These are phyloP conservation scores for Boletus bicolor DNA, from an alignment of 768 basidiomycete species.

Conservation along the genomic window DNA sequence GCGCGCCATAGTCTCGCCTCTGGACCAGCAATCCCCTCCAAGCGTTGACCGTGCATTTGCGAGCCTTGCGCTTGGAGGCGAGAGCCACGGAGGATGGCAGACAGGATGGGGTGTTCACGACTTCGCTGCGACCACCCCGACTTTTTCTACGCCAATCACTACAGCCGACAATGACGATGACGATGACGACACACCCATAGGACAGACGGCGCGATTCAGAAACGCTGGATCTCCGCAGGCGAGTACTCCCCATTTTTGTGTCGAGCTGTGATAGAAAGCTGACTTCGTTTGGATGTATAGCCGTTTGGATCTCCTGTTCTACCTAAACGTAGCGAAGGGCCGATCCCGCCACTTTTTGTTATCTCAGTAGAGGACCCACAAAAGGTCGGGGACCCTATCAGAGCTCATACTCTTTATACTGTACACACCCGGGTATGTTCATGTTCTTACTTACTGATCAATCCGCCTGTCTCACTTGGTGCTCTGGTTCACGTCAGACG, in stretches of 20 bases:
- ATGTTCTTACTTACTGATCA: not conserved
- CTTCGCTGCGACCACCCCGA: constrained; percentile 10
- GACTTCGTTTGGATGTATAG: constrained; percentile 7
- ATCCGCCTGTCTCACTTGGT: not conserved
- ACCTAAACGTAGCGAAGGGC: constrained; percentile 36
- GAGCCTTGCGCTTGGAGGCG: constrained; percentile 48
- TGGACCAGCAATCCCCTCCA: constrained; percentile 24
- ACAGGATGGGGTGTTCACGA: constrained; percentile 41
- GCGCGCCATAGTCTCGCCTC: constrained; percentile 29
- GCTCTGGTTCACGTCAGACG: constrained; percentile 47
- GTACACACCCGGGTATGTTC: constrained; percentile 73
- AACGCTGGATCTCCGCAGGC: constrained; percentile 28
- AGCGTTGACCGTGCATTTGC: constrained; percentile 34
- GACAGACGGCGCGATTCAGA: constrained; percentile 40
- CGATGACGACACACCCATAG: constrained; percentile 67
- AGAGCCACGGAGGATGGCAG: constrained; percentile 52
- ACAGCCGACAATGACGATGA: constrained; percentile 43
- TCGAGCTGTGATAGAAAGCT: not conserved
- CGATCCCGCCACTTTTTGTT: constrained; percentile 67
- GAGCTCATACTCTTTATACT: constrained; percentile 94
- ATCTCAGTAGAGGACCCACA: constrained; percentile 97
- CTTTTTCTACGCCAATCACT: constrained; percentile 21
- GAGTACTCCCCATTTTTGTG: not conserved
- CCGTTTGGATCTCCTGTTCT: constrained; percentile 13
- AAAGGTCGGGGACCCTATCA: constrained; percentile 93